Percentiles rank a stretch among this genome's conserved stretches.
phyloP scores from a whole-genome alignment of 352 stramenopile genomes.

The Globisporangium abappressorium region DNA sequence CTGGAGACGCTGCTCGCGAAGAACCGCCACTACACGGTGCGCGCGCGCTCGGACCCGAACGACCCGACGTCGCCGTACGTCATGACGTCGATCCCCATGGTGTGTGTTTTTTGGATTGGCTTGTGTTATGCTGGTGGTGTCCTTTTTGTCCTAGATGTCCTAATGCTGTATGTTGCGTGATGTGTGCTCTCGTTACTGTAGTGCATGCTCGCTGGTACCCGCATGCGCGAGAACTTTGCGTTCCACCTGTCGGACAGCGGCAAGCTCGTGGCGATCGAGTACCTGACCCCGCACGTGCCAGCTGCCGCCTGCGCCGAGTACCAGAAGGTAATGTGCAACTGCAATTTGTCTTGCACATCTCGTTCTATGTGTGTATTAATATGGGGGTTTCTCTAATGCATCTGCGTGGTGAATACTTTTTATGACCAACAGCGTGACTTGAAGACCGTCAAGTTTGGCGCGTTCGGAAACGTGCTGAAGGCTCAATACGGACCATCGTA shows the following conservation, averaged over 20 bases:
- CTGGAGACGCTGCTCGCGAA: constrained; percentile 43
- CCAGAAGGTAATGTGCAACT: constrained; percentile 32
- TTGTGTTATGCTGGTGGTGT: neutral
- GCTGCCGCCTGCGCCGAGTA: constrained; percentile 41
- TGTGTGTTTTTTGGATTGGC: constrained; percentile 11
- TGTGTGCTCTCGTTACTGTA: constrained; percentile 8
- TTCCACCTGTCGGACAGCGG: constrained; percentile 78
- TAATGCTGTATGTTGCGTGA: neutral
- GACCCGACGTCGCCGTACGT: constrained; percentile 67
- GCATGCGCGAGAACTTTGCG: constrained; percentile 76
- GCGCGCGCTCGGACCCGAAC: constrained; percentile 52
- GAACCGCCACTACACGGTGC: constrained; percentile 66
- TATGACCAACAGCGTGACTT: constrained; percentile 33
- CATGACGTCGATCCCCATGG: constrained; percentile 73
- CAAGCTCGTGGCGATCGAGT: constrained; percentile 81
- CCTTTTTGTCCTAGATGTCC: neutral
- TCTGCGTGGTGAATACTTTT: neutral
- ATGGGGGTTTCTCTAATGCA: neutral
- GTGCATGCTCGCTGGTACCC: constrained; percentile 72
- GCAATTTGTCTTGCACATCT: neutral
- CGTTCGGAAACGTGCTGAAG: constrained; percentile 56
- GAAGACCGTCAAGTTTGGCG: constrained; percentile 56
- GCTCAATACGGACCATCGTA: constrained; percentile 64
- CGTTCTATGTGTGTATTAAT: too few relatives aligned
- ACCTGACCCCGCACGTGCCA: constrained; percentile 60